Evolutionary conservation across 148 eudicot genomes (phyloP).

Genomic region (Cornus suecica): DNA sequence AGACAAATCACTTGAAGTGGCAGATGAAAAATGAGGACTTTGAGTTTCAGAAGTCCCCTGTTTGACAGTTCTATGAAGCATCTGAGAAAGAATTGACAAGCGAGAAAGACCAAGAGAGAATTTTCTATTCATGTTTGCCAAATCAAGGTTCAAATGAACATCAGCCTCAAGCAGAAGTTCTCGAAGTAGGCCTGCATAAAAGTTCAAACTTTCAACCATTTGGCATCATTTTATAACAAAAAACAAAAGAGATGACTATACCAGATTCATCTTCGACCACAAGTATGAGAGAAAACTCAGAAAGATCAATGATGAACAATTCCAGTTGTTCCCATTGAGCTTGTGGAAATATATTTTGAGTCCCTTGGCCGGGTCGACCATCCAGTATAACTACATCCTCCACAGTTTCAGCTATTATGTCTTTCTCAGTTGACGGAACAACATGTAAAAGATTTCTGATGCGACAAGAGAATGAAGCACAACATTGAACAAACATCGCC

Average conservation of each 20-base stretch:
- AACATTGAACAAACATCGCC: conserved; percentile 43
- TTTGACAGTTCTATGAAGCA: conserved; percentile 30
- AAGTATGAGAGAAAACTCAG: conserved; percentile 54
- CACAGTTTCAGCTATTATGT: conserved; percentile 25
- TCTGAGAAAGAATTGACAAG: conserved; percentile 60
- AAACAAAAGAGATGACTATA: conserved; percentile 21
- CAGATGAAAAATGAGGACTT: conserved; percentile 46
- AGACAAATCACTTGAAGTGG: conserved; percentile 28
- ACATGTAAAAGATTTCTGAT: conserved; percentile 38
- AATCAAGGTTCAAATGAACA: conserved; percentile 37
- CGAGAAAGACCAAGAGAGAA: conserved; percentile 47
- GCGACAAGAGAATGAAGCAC: conserved; percentile 37
- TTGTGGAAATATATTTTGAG: conserved; percentile 15
- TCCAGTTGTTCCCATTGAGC: conserved; percentile 44
- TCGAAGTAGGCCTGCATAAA: conserved; percentile 59
- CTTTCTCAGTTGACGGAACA: conserved; percentile 20
- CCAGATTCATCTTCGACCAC: conserved; percentile 67
- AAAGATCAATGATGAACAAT: conserved; percentile 44
- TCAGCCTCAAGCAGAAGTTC: conserved; percentile 59
- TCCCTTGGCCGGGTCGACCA: conserved; percentile 22
- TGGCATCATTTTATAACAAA: not conserved
- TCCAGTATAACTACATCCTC: conserved; percentile 22
- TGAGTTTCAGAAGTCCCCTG: conserved; percentile 31
- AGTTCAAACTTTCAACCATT: conserved; percentile 14
- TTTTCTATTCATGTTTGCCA: conserved; percentile 38